Evolutionary conservation across 805 yeast species (phyloP).

Genomic region (Komagataella phaffii): DNA sequence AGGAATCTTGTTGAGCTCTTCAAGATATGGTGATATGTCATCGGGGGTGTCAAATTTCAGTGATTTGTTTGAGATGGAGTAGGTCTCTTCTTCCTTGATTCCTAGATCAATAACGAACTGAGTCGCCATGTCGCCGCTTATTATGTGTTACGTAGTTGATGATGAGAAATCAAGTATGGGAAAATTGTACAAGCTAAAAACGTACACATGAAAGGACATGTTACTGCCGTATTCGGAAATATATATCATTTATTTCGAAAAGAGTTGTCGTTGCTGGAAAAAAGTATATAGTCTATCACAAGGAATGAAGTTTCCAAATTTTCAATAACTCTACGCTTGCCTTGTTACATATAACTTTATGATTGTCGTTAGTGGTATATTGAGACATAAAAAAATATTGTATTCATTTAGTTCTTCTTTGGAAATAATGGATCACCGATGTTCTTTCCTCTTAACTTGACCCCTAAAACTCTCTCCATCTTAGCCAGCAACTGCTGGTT

Average conservation of each 20-base stretch:
- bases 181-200: neutral
- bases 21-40: conserved; percentile 62
- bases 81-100: conserved; percentile 32
- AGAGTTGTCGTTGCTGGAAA: neutral
- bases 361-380: neutral
- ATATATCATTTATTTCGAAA: neutral
- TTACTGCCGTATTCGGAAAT: neutral
- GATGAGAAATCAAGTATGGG: neutral
- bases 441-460: conserved; percentile 90
- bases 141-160: neutral
- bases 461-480: conserved; percentile 87
- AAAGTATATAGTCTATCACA: neutral
- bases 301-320: neutral
- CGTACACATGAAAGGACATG: neutral
- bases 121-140: conserved; percentile 18
- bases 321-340: neutral
- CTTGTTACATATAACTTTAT: neutral
- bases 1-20: conserved; percentile 29
- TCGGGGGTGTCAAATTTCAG: conserved; percentile 58
- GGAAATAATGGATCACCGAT: conserved; percentile 78
- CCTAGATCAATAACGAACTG: conserved; percentile 17
- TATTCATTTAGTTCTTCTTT: conserved; percentile 29
- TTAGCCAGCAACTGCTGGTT: conserved; percentile 90
- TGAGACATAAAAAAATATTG: neutral
- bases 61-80: conserved; percentile 62